Evolutionary conservation across 1,139 yeast genomes (phyloP), one percentile per base, ranked within the genome.

Genomic region (Taiozyma onychis): DNA sequence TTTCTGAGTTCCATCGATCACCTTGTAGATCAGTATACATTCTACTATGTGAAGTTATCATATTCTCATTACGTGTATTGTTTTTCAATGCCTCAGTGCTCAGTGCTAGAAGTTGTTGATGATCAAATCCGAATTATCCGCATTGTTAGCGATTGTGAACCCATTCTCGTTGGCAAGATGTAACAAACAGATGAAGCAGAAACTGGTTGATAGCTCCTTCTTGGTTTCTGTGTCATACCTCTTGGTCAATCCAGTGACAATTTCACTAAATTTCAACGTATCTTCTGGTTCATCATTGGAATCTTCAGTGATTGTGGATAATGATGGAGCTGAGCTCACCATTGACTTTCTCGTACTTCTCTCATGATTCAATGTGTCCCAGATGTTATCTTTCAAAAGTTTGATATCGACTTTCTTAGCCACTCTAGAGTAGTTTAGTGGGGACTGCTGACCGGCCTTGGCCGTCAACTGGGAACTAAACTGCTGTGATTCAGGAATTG

Each of bases 131-230:
- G 77, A 78, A 57, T 79, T 75, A 30, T 71, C 70, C 0, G 76
- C 81, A 39, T 74, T 82, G 54, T 81, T 76, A 18, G 75, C 70
- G 21, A 93, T 80, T 2, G 74, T 67, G 46, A 90, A 73, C 0
- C 95, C 95, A 63, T 89, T 88, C 63, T 90, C 97, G 64, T 91
- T 90, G 6, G 97, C 97, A 55, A 90, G 73, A 69, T 90, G 97
- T 43, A 90, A 70, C 56, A 89, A 70, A 63, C 96, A 88, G 54
- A 90, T 88, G 63, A 90, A 90, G 62, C 91, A 88, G 67, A 88
- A 87, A 71, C 96, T 86, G 1, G 97, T 89, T 2, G 96, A 87
- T 10, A 90, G 68, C 53, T 90, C 96, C 49, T 73, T 76, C 50
- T 70, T 70, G 28, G 76, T 69, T 44, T 76, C 81, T 6, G 71